Evolutionary conservation across 2,329 filamentous ascomycete species (phyloP).

Genomic region (Boeremia lycopersici): DNA sequence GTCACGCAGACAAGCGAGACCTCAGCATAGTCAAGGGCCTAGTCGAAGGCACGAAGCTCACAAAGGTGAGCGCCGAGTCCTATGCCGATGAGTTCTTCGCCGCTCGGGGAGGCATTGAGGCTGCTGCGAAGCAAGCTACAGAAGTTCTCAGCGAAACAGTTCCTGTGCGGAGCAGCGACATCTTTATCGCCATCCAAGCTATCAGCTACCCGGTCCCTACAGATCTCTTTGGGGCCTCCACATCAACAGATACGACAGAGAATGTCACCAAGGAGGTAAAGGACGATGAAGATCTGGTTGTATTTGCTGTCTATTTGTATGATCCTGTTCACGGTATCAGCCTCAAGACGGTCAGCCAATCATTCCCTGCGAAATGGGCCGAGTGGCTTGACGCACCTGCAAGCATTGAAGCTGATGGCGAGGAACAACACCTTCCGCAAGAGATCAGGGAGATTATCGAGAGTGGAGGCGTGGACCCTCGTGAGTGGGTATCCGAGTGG

Average conservation of each 20-base stretch:
- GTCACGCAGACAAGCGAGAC: constrained; percentile 72
- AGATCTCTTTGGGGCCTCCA: constrained; percentile 68
- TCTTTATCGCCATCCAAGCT: constrained; percentile 95
- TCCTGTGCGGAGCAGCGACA: constrained; percentile 88
- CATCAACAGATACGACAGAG: constrained; percentile 61
- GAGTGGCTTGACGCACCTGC: constrained; percentile 79
- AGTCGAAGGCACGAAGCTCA: constrained; percentile 87
- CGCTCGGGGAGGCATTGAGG: constrained; percentile 76
- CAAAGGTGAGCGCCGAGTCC: constrained; percentile 83
- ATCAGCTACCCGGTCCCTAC: constrained; percentile 69
- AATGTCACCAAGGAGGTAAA: constrained; percentile 60
- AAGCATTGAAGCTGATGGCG: constrained; percentile 40
- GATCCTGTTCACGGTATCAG: constrained; percentile 92
- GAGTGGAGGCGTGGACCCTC: constrained; percentile 78
- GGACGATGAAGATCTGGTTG: constrained; percentile 67
- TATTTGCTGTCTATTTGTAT: constrained; percentile 78
- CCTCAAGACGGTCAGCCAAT: constrained; percentile 82
- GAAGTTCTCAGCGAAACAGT: constrained; percentile 82
- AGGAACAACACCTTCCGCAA: constrained; percentile 69
- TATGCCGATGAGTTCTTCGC: constrained; percentile 87
- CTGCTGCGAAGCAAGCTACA: constrained; percentile 78
- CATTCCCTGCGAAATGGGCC: constrained; percentile 83
- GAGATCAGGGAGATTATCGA: constrained; percentile 86
- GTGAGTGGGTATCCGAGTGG: constrained; percentile 98
- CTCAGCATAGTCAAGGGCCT: constrained; percentile 81